Evolutionary conservation across 2,329 filamentous ascomycete genomes (phyloP), one percentile per base, ranked within the genome.

Genomic region (Monilinia aucupariae): DNA sequence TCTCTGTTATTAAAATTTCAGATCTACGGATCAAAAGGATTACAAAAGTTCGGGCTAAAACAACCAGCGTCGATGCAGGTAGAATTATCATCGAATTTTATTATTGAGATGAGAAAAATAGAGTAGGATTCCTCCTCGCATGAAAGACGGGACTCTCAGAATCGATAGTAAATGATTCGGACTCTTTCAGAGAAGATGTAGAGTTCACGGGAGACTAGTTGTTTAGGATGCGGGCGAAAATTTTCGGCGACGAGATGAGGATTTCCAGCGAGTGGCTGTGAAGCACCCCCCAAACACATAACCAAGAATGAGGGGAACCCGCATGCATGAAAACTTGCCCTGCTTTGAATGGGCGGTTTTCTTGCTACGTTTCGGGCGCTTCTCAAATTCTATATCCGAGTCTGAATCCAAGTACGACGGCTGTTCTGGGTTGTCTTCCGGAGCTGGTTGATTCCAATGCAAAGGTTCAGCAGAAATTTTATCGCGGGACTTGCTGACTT

Each of bases 1-100:
- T 41, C 27, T 59, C 58, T 20, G 32, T 61, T 10, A 56, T 61
- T 27, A 66, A 47, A 6, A 68, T 52, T 13, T 65, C 66, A 15
- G 67, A 49, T 25, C 62, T 53, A 37, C 67, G 67, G 30, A 67
- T 64, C 12, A 67, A 34, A 20, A 64, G 37, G 55, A 66, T 62
- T 8, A 63, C 30, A 8, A 68, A 39, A 22, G 66, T 48, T 34
- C 64, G 37, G 1, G 66, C 68, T 30, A 67, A 27, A 25, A 68
- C 43, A 10, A 66, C 64, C 20, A 61, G 58, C 7, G 67, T 60
- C 6, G 59, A 68, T 5, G 68, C 43, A n/a, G n/a, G n/a, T n/a
- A n/a, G n/a, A n/a, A n/a, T n/a, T n/a, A n/a, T n/a, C n/a, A n/a
- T n/a, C n/a, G n/a, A n/a, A n/a, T n/a, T n/a, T n/a, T n/a, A n/a